Evolutionary conservation across 2,329 filamentous ascomycete species (phyloP).

Genomic region (Aureobasidium sp.): DNA sequence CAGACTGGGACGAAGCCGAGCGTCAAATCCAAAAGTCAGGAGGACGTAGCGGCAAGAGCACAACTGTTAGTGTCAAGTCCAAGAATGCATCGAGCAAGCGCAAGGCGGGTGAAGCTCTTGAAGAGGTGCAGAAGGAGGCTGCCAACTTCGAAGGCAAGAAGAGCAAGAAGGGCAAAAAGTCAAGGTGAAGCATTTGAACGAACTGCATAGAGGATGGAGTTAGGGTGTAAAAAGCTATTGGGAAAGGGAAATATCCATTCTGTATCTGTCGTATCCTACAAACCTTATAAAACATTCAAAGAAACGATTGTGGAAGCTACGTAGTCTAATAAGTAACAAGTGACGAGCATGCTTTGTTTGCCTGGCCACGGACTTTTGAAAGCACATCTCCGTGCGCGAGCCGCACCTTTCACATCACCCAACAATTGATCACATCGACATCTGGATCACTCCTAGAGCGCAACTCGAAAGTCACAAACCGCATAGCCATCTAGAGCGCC

Average conservation of each 20-base stretch:
- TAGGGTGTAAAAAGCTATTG: conserved; percentile 5
- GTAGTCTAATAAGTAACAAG: background rate
- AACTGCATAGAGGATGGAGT: conserved; percentile 8
- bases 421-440: background rate
- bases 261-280: background rate
- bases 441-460: background rate
- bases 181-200: background rate
- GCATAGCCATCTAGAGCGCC: background rate
- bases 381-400: background rate
- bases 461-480: background rate
- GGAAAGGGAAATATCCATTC: background rate
- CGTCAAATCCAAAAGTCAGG: conserved; percentile 56
- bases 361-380: background rate
- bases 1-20: conserved; percentile 59
- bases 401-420: background rate
- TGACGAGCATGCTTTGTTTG: background rate
- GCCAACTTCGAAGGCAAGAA: conserved; percentile 22
- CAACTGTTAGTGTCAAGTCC: conserved; percentile 62
- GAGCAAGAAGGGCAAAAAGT: conserved; percentile 28
- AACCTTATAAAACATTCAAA: background rate
- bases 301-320: too few relatives aligned
- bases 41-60: conserved; percentile 39
- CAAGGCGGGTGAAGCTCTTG: conserved; percentile 31
- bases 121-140: conserved; percentile 30
- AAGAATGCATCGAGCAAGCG: conserved; percentile 27